Percentiles rank a stretch among this genome's conserved stretches.
Evolutionary conservation across 768 basidiomycete genomes (phyloP).

Genomic region (Russula sp.): DNA sequence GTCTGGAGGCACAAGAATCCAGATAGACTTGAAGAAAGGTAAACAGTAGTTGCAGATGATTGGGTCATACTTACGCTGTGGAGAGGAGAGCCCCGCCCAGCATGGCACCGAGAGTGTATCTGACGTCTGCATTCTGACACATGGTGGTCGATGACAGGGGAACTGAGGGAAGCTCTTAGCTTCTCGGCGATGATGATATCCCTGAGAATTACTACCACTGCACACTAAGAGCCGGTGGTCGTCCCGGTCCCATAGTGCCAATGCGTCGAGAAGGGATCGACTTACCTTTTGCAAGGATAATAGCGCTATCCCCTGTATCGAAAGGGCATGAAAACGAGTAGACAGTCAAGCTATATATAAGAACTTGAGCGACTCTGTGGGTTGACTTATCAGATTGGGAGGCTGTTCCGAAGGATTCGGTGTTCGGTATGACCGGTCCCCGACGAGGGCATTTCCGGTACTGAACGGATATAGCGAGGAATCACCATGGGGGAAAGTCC

Average conservation of each 20-base stretch:
- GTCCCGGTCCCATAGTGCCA: background rate
- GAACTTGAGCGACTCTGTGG: too few species aligned
- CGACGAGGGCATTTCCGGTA: background rate
- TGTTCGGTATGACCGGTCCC: background rate
- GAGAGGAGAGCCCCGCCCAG: constrained; percentile 10
- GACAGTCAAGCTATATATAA: too few species aligned
- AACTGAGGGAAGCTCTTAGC: background rate
- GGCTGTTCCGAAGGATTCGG: too few species aligned
- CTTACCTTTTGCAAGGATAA: too few species aligned
- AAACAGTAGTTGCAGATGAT: background rate
- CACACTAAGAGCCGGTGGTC: background rate
- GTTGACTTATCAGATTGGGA: too few species aligned
- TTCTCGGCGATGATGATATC: background rate
- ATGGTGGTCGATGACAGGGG: background rate
- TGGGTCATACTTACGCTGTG: constrained; percentile 2
- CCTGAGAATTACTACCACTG: too few species aligned
- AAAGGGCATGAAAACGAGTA: too few species aligned
- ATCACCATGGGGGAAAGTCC: background rate
- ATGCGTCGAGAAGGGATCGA: background rate
- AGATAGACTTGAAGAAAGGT: constrained; percentile 5
- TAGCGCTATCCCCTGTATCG: too few species aligned
- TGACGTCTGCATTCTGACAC: constrained; percentile 10
- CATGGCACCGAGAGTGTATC: constrained; percentile 5
- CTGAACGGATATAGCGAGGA: background rate
- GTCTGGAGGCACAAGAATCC: constrained; percentile 8